Evolutionary conservation across 1,139 yeast species (phyloP).

Genomic region (Eremothecium cymbalariae): DNA sequence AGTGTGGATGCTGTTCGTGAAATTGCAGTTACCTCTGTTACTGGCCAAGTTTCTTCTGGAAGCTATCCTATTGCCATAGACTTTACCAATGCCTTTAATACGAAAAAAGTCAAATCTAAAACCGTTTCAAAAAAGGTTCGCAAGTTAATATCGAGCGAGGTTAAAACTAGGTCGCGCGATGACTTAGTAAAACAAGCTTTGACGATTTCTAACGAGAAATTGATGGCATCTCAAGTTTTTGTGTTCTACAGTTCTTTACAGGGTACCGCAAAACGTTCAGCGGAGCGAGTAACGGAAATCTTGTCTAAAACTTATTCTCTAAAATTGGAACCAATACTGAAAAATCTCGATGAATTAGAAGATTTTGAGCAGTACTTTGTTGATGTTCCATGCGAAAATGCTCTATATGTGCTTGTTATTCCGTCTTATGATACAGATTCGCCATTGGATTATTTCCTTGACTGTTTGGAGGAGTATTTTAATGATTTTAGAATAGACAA

Average conservation of each 20-base stretch:
- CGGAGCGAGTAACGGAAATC: conserved; percentile 36
- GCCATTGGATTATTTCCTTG: conserved; percentile 81
- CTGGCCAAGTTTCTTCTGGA: no score
- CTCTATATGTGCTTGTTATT: conserved; percentile 64
- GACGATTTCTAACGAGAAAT: conserved; percentile 31
- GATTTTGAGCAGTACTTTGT: conserved; percentile 80
- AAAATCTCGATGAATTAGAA: conserved; percentile 73
- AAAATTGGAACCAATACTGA: conserved; percentile 42
- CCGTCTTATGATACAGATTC: conserved; percentile 93
- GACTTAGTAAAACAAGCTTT: conserved; percentile 25
- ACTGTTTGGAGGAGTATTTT: conserved; percentile 68
- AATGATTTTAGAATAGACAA: conserved; percentile 83
- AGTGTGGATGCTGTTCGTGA: conserved; percentile 17
- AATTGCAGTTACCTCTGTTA: background rate
- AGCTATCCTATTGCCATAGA: conserved; percentile 35
- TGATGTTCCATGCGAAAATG: conserved; percentile 45
- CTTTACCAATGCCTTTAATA: conserved; percentile 34
- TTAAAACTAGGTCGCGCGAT: conserved; percentile 19
- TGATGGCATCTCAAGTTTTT: conserved; percentile 36
- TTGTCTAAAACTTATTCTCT: conserved; percentile 33
- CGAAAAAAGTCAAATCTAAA: conserved; percentile 13
- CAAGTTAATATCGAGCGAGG: conserved; percentile 21
- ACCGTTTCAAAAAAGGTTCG: conserved; percentile 16
- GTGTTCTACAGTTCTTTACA: conserved; percentile 81
- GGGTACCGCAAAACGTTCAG: conserved; percentile 70